A percentile compares a stretch with the other conserved stretches of the same genome.
Conservation (phyloP, 2,329 filamentous ascomycete genomes). For the Sclerotinia spermophila region DNA sequence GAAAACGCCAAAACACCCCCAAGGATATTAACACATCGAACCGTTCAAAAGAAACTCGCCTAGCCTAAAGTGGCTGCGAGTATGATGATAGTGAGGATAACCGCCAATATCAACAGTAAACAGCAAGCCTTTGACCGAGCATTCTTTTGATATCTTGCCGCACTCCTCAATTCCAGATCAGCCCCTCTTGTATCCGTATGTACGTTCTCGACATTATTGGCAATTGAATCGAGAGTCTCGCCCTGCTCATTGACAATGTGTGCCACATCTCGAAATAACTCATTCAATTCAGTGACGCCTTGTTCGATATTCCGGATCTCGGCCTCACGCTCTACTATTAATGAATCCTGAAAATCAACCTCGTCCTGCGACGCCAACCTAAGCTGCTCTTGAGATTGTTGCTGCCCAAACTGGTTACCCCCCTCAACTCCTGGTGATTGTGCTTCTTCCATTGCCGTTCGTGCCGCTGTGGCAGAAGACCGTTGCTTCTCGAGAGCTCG, state of each 20-base stretch:
- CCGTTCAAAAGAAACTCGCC: background rate
- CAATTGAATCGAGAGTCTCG: slow-evolving; percentile 80
- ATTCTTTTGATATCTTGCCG: slow-evolving; percentile 90
- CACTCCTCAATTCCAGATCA: slow-evolving; percentile 78
- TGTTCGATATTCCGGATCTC: slow-evolving; percentile 98
- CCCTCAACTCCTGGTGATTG: slow-evolving; percentile 39
- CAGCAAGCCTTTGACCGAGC: slow-evolving; percentile 94
- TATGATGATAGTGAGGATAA: slow-evolving; percentile 86
- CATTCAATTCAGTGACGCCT: slow-evolving; percentile 90
- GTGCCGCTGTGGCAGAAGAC: slow-evolving; percentile 77
- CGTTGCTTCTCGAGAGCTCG: slow-evolving; percentile 89
- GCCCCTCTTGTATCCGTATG: slow-evolving; percentile 79
- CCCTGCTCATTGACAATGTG: slow-evolving; percentile 96
- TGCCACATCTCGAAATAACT: slow-evolving; percentile 95
- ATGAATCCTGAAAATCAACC: slow-evolving; percentile 92
- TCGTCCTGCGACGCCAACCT: slow-evolving; percentile 88
- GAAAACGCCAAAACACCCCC: slow-evolving; percentile 21
- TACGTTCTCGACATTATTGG: slow-evolving; percentile 81
- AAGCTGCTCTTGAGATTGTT: slow-evolving; percentile 70
- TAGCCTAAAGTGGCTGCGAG: slow-evolving; percentile 78
- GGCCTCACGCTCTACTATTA: slow-evolving; percentile 93
- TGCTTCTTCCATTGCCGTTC: slow-evolving; percentile 69
- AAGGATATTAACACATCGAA: slow-evolving; percentile 16
- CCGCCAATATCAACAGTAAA: slow-evolving; percentile 78
- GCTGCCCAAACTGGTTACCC: slow-evolving; percentile 44